Evolutionary conservation across 208 protist genomes (phyloP).

Genomic region (Polymyxa betae): DNA sequence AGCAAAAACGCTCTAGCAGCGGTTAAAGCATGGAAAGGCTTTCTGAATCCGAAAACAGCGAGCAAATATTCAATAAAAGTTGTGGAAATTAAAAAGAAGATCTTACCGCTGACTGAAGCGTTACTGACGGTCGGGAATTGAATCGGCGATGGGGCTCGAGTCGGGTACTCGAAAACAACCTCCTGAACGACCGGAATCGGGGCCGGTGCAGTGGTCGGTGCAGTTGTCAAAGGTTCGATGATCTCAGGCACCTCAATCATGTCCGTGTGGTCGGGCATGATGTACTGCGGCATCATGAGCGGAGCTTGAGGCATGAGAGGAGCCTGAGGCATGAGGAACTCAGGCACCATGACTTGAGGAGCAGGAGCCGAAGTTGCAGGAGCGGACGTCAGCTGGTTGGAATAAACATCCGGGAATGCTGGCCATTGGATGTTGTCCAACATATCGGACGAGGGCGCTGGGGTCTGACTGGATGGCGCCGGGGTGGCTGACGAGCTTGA

Average conservation of each 20-base stretch:
- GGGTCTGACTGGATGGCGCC: neutral
- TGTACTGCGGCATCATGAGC: neutral
- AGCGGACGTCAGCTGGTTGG: neutral
- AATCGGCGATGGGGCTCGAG: neutral
- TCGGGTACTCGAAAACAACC: slow-evolving; percentile 40
- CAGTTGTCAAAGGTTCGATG: neutral
- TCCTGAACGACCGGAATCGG: neutral
- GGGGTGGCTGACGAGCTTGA: neutral
- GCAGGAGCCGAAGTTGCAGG: neutral
- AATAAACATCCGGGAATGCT: slow-evolving; percentile 21
- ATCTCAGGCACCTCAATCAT: neutral
- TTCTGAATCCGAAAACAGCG: neutral
- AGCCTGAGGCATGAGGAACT: neutral
- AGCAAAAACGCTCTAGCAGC: neutral
- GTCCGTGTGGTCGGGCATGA: neutral
- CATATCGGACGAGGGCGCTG: neutral
- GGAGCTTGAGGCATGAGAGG: neutral
- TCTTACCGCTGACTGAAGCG: too few relatives aligned
- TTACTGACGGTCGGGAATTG: neutral
- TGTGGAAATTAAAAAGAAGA: neutral
- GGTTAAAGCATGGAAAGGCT: neutral
- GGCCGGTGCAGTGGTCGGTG: neutral
- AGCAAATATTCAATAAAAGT: neutral
- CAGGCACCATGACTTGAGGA: neutral
- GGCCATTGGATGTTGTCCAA: slow-evolving; percentile 16